Base-by-base conservation (phyloP, 2,329 filamentous ascomycete genomes). In the Delphinella strobiligena region DNA sequence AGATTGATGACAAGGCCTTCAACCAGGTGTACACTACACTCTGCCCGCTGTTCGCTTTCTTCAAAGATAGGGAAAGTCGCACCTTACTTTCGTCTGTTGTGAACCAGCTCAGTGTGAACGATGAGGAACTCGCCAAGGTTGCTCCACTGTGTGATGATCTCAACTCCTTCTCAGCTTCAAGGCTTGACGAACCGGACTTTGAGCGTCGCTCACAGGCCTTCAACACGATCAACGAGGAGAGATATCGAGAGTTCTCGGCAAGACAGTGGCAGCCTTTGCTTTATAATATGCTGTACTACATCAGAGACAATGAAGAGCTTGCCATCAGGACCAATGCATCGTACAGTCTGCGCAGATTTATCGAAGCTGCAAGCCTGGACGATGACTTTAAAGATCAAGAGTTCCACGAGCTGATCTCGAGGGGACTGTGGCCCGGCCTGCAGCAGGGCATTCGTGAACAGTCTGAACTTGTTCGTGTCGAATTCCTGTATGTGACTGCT, bases 231-330 rank as follows among this genome's bases (percentile, higher is more conserved):
- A 82, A 80, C 27, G 72, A 74, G 31, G 63, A 74, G 2, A 64
- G 72, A n/a, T 75, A 75, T 29, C 56, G 56, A 1, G 61, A 67
- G 0, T 75, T 88, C 45, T 79, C 74, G 1, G 62, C 78, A 1
- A 72, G 73, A 42, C 83, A 94, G 59, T 98, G 91, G 89, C 72
- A 80, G 38, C 88, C 91, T 4, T 61, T 98, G 15, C 63, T 96
- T 9, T 82, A 88, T 62, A 98, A 96, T 54, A 74, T 93, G 65
- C 69, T 94, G 2, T 96, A 80, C 61, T 91, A 82, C 54, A 80
- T 95, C 47, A 80, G 78, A 48, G 77, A 89, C 47, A 80, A 86
- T 40, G 86, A 94, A 46, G 91, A 98, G 56, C 80, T 93, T 47
- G 83, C 85, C 34, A 83, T 95, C 36, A 66, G 94, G 42, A 69